Percentiles rank a stretch among this genome's conserved stretches.
phyloP scores from a whole-genome alignment of 1,284 basidiomycete species.

The Pseudozyma sp. region DNA sequence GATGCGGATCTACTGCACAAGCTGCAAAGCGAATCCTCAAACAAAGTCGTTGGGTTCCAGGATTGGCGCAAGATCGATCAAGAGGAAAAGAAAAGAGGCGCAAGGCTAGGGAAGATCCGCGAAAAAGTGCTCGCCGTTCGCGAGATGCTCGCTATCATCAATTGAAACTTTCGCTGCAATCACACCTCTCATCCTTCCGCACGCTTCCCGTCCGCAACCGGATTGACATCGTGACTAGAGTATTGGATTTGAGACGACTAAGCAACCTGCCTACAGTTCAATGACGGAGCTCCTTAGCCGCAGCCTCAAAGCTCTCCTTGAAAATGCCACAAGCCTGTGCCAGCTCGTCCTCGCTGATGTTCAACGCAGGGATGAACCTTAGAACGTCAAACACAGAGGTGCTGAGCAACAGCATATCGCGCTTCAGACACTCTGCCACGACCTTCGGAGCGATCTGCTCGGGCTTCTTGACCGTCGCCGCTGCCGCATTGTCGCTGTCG shows the following conservation, averaged over 20 bases:
- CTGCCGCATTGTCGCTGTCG: constrained; percentile 25
- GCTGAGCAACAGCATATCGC: constrained; percentile 63
- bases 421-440: constrained; percentile 55
- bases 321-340: constrained; percentile 57
- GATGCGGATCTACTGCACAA: constrained; percentile 25
- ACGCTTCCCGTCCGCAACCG: no score
- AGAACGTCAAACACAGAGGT: constrained; percentile 64
- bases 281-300: constrained; percentile 31
- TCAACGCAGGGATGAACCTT: constrained; percentile 65
- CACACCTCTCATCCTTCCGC: not conserved
- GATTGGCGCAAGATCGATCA: constrained; percentile 79
- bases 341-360: constrained; percentile 58
- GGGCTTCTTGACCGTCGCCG: constrained; percentile 8
- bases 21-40: not conserved
- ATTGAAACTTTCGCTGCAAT: constrained; percentile 1
- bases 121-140: constrained; percentile 75
- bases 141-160: constrained; percentile 47
- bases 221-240: no score
- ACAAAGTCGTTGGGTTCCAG: constrained; percentile 74
- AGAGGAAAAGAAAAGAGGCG: constrained; percentile 77
- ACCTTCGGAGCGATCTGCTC: constrained; percentile 56
- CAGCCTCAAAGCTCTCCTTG: constrained; percentile 49
- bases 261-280: constrained; percentile 5
- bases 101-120: constrained; percentile 76
- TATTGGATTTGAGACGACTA: no score